These are phyloP conservation scores for Rubia peregrina DNA, from an alignment of 305 asterid species.

Conservation along the genomic window DNA sequence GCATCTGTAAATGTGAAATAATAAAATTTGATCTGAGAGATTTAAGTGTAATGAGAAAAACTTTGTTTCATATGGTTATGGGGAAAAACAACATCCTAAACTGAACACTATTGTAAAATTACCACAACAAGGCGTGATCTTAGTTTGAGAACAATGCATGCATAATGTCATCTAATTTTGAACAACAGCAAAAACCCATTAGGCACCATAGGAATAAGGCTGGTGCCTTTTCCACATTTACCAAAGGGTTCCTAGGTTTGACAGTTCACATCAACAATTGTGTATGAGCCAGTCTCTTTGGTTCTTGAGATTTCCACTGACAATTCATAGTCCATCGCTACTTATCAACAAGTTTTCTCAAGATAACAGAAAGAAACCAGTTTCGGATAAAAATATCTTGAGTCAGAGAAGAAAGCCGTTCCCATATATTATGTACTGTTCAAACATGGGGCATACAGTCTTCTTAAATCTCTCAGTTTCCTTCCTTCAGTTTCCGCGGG, in stretches of 20 bases:
- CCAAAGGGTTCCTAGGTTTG: too few relatives aligned
- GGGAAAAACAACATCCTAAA: neutral
- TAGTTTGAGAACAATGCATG: neutral
- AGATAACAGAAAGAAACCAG: neutral
- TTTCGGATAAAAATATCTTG: neutral
- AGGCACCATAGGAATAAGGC: neutral
- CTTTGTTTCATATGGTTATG: neutral
- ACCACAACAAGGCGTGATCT: neutral
- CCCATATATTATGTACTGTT: neutral
- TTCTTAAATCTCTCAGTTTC: conserved; percentile 80
- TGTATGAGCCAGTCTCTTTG: neutral
- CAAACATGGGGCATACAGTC: conserved; percentile 35
- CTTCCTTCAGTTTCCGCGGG: conserved; percentile 58
- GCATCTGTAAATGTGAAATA: conserved; percentile 44
- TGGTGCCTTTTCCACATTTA: neutral
- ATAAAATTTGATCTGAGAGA: neutral
- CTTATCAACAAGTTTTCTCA: neutral
- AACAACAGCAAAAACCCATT: neutral
- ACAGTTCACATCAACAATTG: neutral
- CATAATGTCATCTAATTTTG: neutral
- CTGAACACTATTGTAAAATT: neutral
- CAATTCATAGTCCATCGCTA: neutral
- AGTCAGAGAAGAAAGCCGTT: neutral
- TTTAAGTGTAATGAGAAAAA: neutral
- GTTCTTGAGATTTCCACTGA: neutral